A percentile compares a stretch with the other conserved stretches of the same genome.
Conservation (phyloP, 2,329 filamentous ascomycete genomes). For the Dactylellina leptospora region DNA sequence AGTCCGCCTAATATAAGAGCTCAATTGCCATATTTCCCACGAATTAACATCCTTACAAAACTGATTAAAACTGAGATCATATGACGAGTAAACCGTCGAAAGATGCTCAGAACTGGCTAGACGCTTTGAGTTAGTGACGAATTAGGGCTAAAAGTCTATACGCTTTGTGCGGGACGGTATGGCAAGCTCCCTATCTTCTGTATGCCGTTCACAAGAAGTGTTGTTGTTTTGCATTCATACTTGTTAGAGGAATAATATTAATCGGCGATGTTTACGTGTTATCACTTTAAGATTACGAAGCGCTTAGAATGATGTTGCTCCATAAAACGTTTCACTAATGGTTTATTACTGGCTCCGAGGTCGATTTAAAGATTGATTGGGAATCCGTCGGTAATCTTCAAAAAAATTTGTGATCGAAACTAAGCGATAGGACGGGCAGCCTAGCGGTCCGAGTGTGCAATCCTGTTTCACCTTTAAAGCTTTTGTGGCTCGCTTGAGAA, state of each 20-base stretch:
- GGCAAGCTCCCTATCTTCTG: too few species aligned
- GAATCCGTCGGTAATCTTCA: slow-evolving; percentile 40
- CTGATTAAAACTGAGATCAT: slow-evolving; percentile 22
- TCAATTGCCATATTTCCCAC: slow-evolving; percentile 43
- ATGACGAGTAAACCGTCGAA: too few species aligned
- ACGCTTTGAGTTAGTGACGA: too few species aligned
- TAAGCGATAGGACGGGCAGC: slow-evolving; percentile 52
- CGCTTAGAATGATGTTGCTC: slow-evolving; percentile 25
- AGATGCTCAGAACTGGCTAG: too few species aligned
- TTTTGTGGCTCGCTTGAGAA: slow-evolving; percentile 48
- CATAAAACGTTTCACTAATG: slow-evolving; percentile 42
- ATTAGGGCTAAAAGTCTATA: too few species aligned
- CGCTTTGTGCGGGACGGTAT: too few species aligned
- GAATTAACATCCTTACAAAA: slow-evolving; percentile 24
- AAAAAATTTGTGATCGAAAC: slow-evolving; percentile 27
- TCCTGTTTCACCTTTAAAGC: slow-evolving; percentile 49
- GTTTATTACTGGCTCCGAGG: slow-evolving; percentile 9
- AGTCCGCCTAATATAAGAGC: slow-evolving; percentile 29
- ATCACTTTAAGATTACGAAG: slow-evolving; percentile 11
- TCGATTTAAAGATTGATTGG: slow-evolving; percentile 46
- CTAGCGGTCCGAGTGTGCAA: slow-evolving; percentile 51
- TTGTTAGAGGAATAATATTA: slow-evolving; percentile 17
- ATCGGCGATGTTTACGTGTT: slow-evolving; percentile 28
- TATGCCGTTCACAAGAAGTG: too few species aligned
- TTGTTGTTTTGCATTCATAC: too few species aligned